Evolutionary conservation across 164 flowering plant genomes (phyloP), one percentile per base, ranked within the genome.

Genomic region (Tetracentron sinense): DNA sequence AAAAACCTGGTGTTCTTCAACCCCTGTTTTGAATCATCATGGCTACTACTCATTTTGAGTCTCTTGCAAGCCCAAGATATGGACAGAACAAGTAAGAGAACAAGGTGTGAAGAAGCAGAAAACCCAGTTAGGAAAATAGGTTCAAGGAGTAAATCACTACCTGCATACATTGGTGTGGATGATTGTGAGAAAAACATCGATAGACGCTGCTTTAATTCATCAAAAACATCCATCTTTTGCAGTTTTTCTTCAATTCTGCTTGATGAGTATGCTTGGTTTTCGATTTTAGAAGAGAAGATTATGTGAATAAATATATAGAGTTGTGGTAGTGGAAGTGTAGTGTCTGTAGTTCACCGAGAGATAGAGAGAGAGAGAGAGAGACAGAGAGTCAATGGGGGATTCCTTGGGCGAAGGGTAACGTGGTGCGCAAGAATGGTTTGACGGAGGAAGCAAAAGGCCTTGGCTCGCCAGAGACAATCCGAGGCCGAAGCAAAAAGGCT

Each of bases 91-190:
- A 79, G 47, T 12, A 85, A 66, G 79, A 85, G 62, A 63, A 79
- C 31, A 19, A 86, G 33, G 70, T 88, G 88, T 21, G 74, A 59
- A 10, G 65, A 72, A 64, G 70, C 83, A 56, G 86, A 85, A 60
- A 82, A 51, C 61, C 75, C 83, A 72, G 75, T 84, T 15, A 74
- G 50, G 58, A 83, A 79, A 35, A 78, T 60, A 60, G 86, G 87
- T 54, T 81, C 71, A 1, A 74, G 70, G 35, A 82, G 70, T 26
- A 83, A 74, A 66, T 26, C 70, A 63, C 58, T 50, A 56, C 33
- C 65, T 12, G 61, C n/a, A 30, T 33, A 47, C 54, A 33, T 54
- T 56, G 56, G 54, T 29, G 52, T 52, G 20, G 31, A 35, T 22
- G 62, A 25, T 33, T 20, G 35, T 21, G 64, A 42, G 47, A 71